Evolutionary conservation across 2,329 filamentous ascomycete genomes (phyloP).

Genomic region (Aspergillus tubingensis): DNA sequence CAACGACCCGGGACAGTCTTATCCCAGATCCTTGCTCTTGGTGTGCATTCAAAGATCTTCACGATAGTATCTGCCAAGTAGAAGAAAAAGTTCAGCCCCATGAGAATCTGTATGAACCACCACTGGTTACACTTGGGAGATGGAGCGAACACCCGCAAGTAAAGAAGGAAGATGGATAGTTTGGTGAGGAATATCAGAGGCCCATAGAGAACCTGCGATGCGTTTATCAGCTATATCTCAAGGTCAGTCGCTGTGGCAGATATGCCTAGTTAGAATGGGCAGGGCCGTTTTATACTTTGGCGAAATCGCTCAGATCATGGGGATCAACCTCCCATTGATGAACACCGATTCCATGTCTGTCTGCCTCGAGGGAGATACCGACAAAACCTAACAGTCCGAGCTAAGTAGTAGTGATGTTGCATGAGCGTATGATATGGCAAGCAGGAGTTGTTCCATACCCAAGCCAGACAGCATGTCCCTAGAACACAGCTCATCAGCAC

Average conservation of each 20-base stretch:
- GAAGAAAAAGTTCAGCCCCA: constrained; percentile 28
- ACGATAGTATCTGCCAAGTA: constrained; percentile 27
- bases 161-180: constrained; percentile 31
- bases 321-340: constrained; percentile 21
- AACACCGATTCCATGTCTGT: constrained; percentile 24
- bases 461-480: constrained; percentile 25
- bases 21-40: constrained; percentile 27
- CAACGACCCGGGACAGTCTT: constrained; percentile 21
- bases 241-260: neutral
- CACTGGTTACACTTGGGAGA: constrained; percentile 19
- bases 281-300: constrained; percentile 15
- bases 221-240: constrained; percentile 21
- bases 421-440: neutral
- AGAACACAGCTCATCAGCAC: too few species aligned
- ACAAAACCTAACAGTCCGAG: constrained; percentile 27
- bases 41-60: constrained; percentile 30
- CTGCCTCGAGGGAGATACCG: constrained; percentile 22
- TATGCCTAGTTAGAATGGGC: too few species aligned
- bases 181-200: constrained; percentile 33
- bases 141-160: constrained; percentile 29
- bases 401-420: constrained; percentile 16
- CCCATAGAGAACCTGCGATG: constrained; percentile 30
- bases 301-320: constrained; percentile 20
- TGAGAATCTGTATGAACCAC: constrained; percentile 25
- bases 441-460: constrained; percentile 16